phyloP scores from a whole-genome alignment of 1,284 basidiomycete species.

The Tilletia caries region DNA sequence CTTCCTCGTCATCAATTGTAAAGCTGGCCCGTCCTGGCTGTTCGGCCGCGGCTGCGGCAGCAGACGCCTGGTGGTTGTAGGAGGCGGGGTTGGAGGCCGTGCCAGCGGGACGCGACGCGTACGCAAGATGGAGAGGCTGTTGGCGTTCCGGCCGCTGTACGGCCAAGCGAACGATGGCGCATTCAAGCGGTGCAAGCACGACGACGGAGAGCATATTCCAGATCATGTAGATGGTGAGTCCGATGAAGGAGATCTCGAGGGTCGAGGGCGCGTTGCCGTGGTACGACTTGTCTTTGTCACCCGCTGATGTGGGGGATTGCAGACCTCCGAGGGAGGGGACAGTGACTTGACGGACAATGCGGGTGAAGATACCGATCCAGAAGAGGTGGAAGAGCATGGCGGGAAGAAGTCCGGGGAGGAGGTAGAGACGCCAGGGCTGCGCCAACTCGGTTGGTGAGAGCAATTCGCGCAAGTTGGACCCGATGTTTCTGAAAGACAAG shows the following conservation, averaged over 20 bases:
- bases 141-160: slow-evolving; percentile 45
- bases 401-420: slow-evolving; percentile 40
- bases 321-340: slow-evolving; percentile 39
- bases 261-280: slow-evolving; percentile 37
- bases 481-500: slow-evolving; percentile 27
- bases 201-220: slow-evolving; percentile 38
- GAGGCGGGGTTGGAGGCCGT: slow-evolving; percentile 22
- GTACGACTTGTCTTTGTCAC: slow-evolving; percentile 31
- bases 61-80: slow-evolving; percentile 44
- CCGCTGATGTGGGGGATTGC: slow-evolving; percentile 27
- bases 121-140: slow-evolving; percentile 47
- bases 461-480: slow-evolving; percentile 38
- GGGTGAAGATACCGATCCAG: slow-evolving; percentile 40
- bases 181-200: slow-evolving; percentile 46
- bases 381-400: slow-evolving; percentile 36
- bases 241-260: slow-evolving; percentile 33
- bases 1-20: slow-evolving; percentile 44
- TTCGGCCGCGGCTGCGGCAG: slow-evolving; percentile 23
- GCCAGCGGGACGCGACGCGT: slow-evolving; percentile 23
- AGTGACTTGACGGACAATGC: slow-evolving; percentile 37
- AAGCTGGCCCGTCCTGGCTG: slow-evolving; percentile 35
- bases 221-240: slow-evolving; percentile 37
- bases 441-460: slow-evolving; percentile 38
- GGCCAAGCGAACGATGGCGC: slow-evolving; percentile 43
- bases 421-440: slow-evolving; percentile 48